Conservation (phyloP, 345 rosid genomes). For the Psidium guajava region DNA sequence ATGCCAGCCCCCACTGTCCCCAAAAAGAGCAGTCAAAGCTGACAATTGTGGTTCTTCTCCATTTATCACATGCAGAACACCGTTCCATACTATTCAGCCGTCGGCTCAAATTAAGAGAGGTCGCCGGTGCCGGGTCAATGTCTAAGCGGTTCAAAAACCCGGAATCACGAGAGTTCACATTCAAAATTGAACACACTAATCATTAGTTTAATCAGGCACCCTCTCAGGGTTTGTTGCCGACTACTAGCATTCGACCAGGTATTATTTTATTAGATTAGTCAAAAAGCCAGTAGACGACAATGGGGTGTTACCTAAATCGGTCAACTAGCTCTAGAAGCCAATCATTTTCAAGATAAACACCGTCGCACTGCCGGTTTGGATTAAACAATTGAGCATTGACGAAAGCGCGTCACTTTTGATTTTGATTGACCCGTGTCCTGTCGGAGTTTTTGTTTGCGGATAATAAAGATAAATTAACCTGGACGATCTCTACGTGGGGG, state of each 20-base stretch:
- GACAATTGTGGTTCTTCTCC: not conserved
- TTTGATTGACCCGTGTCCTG: not conserved
- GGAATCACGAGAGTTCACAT: not conserved
- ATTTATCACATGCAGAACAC: not conserved
- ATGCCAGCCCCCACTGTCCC: not conserved
- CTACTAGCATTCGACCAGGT: not conserved
- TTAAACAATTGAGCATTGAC: not conserved
- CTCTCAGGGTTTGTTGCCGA: not conserved
- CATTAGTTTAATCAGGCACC: not conserved
- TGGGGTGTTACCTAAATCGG: not conserved
- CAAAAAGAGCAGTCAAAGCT: not conserved
- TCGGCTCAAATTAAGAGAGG: not conserved
- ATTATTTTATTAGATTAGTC: not conserved
- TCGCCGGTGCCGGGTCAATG: not conserved
- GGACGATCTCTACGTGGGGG: constrained; percentile 52
- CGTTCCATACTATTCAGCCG: not conserved
- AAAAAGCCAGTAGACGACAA: not conserved
- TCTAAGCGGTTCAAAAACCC: too few species aligned
- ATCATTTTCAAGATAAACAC: not conserved
- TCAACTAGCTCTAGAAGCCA: not conserved
- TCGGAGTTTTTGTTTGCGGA: not conserved
- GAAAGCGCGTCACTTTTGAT: not conserved
- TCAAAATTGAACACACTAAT: not conserved
- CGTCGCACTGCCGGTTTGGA: not conserved
- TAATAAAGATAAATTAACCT: constrained; percentile 22